A percentile compares a stretch with the other conserved stretches of the same genome.
Conservation (phyloP, 495 filamentous ascomycete species). For the Pyrenula massariospora region DNA sequence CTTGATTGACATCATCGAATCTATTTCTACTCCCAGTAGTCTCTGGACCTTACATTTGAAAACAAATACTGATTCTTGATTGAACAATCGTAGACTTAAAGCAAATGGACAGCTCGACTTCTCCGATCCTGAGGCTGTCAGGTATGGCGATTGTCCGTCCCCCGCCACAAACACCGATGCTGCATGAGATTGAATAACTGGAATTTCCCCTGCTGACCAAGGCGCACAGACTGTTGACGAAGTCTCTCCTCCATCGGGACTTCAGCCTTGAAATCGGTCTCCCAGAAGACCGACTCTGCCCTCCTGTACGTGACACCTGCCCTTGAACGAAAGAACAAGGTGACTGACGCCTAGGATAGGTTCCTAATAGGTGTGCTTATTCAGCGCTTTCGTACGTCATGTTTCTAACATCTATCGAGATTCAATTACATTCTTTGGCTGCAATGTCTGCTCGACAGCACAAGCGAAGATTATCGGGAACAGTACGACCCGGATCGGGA, state of each 20-base stretch:
- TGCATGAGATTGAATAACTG: too few species aligned
- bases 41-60: too few species aligned
- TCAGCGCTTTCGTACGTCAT: too few species aligned
- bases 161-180: too few species aligned
- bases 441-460: constrained; percentile 72
- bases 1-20: neutral
- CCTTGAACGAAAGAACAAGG: neutral
- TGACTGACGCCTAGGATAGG: constrained; percentile 21
- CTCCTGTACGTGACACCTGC: constrained; percentile 49
- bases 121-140: constrained; percentile 61
- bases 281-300: constrained; percentile 72
- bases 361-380: constrained; percentile 52
- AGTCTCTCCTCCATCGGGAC: constrained; percentile 61
- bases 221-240: constrained; percentile 57
- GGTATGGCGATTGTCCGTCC: too few species aligned
- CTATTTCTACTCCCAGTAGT: neutral
- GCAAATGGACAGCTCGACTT: constrained; percentile 67
- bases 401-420: constrained; percentile 18
- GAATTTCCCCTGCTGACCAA: neutral
- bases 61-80: too few species aligned
- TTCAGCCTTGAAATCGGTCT: constrained; percentile 62
- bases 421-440: constrained; percentile 90
- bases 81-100: constrained; percentile 32
- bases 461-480: constrained; percentile 36
- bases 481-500: constrained; percentile 42